phyloP scores from a whole-genome alignment of 495 filamentous ascomycete species.

The Daldinia decipiens region DNA sequence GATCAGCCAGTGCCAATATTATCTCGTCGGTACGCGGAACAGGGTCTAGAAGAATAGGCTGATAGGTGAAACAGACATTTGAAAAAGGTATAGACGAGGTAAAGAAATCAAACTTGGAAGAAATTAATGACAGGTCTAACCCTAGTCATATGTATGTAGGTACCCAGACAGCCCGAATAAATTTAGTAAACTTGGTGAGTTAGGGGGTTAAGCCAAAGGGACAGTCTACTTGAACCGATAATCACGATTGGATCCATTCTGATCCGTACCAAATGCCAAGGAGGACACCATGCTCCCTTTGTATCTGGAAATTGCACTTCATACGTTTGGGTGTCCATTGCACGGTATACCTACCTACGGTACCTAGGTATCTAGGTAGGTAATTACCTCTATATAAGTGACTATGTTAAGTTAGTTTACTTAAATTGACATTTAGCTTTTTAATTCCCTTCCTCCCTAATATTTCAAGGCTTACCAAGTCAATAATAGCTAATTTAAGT shows the following conservation, averaged over 20 bases:
- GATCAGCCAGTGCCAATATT: constrained; percentile 15
- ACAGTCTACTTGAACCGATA: neutral
- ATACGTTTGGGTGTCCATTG: neutral
- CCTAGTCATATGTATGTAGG: constrained; percentile 24
- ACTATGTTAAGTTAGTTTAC: neutral
- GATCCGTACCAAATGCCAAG: constrained; percentile 20
- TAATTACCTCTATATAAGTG: neutral
- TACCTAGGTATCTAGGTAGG: too few species aligned
- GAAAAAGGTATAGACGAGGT: constrained; percentile 20
- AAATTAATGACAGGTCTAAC: constrained; percentile 2
- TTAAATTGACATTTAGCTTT: neutral
- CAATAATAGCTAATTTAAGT: neutral
- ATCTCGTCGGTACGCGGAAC: constrained; percentile 33
- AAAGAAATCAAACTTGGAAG: constrained; percentile 22
- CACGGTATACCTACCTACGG: too few species aligned
- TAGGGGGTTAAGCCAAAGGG: constrained; percentile 11
- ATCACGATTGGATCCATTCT: constrained; percentile 25
- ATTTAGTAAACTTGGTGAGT: neutral
- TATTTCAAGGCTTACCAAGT: neutral
- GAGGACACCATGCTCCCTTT: constrained; percentile 21
- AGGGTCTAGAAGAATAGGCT: constrained; percentile 29
- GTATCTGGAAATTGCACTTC: neutral
- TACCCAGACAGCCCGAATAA: constrained; percentile 5
- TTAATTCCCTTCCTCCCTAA: neutral
- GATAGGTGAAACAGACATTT: constrained; percentile 23